Evolutionary conservation across 2,329 filamentous ascomycete species (phyloP).

Genomic region (Aureobasidium musti): DNA sequence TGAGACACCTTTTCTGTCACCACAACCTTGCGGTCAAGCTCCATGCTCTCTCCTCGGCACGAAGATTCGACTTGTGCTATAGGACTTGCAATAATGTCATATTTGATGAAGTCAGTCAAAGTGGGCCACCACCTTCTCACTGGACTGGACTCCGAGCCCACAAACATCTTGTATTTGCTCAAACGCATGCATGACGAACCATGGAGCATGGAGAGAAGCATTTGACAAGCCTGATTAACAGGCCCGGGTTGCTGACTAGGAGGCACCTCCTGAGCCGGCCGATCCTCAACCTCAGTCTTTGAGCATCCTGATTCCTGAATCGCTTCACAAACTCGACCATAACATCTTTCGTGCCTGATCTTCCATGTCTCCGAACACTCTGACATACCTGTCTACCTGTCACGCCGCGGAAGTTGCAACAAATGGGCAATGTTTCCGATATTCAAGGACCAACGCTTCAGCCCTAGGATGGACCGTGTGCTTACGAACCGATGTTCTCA

Average conservation of each 20-base stretch:
- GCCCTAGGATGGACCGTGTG: slow-evolving; percentile 10
- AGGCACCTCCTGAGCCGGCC: background rate
- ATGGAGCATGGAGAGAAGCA: background rate
- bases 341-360: background rate
- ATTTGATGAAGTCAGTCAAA: background rate
- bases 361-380: background rate
- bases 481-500: slow-evolving; percentile 1
- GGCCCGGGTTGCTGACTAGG: background rate
- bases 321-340: background rate
- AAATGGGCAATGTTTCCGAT: background rate
- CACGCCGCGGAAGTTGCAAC: background rate
- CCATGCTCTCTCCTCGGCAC: too few species aligned
- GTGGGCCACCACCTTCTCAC: background rate
- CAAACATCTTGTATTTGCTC: background rate
- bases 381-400: background rate
- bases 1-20: background rate
- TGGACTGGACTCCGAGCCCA: background rate
- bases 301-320: background rate
- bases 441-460: slow-evolving; percentile 18
- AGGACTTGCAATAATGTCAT: background rate
- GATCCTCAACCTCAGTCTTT: background rate
- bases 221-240: slow-evolving; percentile 4
- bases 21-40: too few species aligned
- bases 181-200: background rate
- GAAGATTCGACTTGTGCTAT: background rate